A percentile compares a stretch with the other conserved stretches of the same genome.
Evolutionary conservation across 177 flowering plant species (phyloP).

Genomic region (Vitis hybrid): DNA sequence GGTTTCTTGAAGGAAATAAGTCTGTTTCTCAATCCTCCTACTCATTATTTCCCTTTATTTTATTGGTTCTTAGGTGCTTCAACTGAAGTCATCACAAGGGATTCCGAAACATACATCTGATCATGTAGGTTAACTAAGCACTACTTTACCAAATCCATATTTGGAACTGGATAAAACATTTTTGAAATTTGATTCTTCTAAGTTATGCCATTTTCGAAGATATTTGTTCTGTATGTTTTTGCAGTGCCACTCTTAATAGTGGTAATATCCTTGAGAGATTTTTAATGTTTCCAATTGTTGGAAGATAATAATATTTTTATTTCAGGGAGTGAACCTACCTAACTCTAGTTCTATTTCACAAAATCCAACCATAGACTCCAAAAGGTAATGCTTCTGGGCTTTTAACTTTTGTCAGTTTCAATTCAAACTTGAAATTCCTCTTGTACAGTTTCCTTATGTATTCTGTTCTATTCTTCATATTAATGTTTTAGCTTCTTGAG

Average conservation of each 20-base stretch:
- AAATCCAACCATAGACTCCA: constrained; percentile 7
- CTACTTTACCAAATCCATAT: neutral
- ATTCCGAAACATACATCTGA: constrained; percentile 28
- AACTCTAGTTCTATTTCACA: constrained; percentile 8
- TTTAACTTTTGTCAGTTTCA: neutral
- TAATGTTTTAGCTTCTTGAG: neutral
- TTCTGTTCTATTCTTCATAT: neutral
- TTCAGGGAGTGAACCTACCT: constrained; percentile 15
- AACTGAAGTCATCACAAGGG: constrained; percentile 31
- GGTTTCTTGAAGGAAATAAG: neutral
- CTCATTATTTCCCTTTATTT: neutral
- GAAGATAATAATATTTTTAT: neutral
- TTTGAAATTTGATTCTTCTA: no score
- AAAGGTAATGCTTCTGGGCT: constrained; percentile 19
- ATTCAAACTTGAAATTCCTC: neutral
- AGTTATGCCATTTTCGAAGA: no score
- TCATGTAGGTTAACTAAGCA: constrained; percentile 21
- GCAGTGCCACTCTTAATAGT: no score
- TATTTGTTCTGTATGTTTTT: no score
- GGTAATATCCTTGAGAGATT: neutral
- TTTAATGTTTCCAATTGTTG: neutral
- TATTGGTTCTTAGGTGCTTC: constrained; percentile 26
- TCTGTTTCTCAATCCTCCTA: neutral
- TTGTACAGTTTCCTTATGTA: neutral
- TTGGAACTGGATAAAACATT: no score